Evolutionary conservation across 306 rosid species (phyloP), one percentile per base, ranked within the genome.

Genomic region (Cotoneaster glaucophyllus): DNA sequence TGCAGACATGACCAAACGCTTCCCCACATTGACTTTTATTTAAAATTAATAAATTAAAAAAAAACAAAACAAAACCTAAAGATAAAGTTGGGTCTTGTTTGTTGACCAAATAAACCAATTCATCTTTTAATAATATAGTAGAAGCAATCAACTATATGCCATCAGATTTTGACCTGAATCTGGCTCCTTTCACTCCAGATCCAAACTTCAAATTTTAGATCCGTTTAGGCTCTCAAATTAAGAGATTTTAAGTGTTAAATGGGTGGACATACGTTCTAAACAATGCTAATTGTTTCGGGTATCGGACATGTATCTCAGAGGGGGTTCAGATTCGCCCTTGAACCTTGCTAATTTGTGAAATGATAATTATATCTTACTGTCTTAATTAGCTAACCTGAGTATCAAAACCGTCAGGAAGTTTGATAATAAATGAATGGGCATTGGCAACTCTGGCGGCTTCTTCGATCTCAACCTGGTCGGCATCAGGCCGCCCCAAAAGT

Each of bases 391-490:
- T 82, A 68, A 95, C 98, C 98, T 90, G 98, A 44, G 98, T 92
- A 63, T 95, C 97, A 71, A 85, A 95, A 28, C 97, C 96, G 5
- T 92, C 96, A 0, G 98, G 93, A 76, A 95, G 97, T 79, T 95
- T 95, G 86, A 90, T 81, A 64, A 95, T 90, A 87, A 95, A 95
- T 0, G 98, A 95, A 84, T 95, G 97, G 0, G 97, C 97, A 86
- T 95, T 95, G 54, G 98, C 97, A 52, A 95, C 98, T 79, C 98
- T 86, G 4, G 98, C 98, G 41, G 98, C 96, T 87, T 95, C 98
- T 85, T 95, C 98, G 3, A 95, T 88, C 90, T 95, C 98, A 75
- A 85, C 85, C 80, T 90, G 98, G 76, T 81, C 81, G 4, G 97
- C 98, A 78, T 92, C 98, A 54, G 98, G 96, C 77, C 98, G 84